These are phyloP conservation scores for Mycena maculata DNA, from an alignment of 768 basidiomycete species.

Conservation along the genomic window DNA sequence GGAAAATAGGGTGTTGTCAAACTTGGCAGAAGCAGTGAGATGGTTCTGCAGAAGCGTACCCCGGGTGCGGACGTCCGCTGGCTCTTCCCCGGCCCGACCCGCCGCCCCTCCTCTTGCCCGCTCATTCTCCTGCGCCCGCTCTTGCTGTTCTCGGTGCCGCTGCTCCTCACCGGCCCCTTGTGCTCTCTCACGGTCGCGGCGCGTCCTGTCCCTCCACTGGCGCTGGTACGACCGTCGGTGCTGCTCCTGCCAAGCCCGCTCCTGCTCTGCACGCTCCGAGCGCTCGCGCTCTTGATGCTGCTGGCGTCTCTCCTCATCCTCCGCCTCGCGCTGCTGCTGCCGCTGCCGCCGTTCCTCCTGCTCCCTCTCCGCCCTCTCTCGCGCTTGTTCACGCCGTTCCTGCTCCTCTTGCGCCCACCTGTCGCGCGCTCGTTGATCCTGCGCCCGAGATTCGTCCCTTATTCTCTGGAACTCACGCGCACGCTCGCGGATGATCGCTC, in stretches of 20 bases:
- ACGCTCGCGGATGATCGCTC: background rate
- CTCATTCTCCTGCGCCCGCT: background rate
- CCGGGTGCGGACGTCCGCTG: background rate
- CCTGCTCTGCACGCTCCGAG: background rate
- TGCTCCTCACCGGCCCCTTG: background rate
- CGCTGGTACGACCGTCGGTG: background rate
- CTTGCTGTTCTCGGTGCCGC: background rate
- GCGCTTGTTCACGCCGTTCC: background rate
- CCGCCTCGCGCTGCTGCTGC: background rate
- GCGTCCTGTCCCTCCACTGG: background rate
- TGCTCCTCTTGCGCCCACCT: background rate
- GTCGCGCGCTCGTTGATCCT: background rate
- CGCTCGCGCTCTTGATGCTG: background rate
- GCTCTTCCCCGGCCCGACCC: background rate
- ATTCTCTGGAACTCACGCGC: slow-evolving; percentile 12
- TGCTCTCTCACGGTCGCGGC: background rate
- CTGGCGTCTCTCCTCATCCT: background rate
- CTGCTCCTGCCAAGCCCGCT: background rate
- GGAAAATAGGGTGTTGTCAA: background rate
- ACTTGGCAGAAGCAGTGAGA: background rate
- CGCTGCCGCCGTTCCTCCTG: background rate
- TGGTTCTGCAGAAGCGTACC: background rate
- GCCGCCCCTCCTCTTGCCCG: background rate
- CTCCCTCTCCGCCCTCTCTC: background rate
- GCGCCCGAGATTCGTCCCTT: background rate